Evolutionary conservation across 2,329 filamentous ascomycete species (phyloP).

Genomic region (Pyricularia sp.): DNA sequence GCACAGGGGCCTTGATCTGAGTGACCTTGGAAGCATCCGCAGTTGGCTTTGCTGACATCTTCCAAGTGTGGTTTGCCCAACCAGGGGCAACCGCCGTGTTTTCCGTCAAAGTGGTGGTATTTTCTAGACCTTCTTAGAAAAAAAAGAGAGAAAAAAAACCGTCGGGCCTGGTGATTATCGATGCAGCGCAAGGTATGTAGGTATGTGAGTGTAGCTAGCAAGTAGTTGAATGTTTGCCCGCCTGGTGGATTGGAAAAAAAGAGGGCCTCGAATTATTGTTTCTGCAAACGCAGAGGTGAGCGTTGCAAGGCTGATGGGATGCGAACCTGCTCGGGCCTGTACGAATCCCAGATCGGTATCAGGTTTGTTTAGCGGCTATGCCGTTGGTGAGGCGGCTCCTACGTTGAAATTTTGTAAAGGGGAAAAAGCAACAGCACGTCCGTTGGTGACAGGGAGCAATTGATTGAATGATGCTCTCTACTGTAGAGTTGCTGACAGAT

Average conservation of each 20-base stretch:
- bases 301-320: background rate
- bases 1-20: constrained; percentile 49
- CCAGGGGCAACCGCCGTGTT: background rate
- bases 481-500: background rate
- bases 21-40: constrained; percentile 46
- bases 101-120: background rate
- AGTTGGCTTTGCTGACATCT: constrained; percentile 36
- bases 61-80: background rate
- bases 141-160: too few relatives aligned
- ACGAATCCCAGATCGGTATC: background rate
- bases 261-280: background rate
- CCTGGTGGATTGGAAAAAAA: background rate
- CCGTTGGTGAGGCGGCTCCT: background rate
- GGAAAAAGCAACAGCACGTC: background rate
- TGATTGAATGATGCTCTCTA: background rate
- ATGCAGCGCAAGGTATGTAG: background rate
- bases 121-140: background rate
- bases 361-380: background rate
- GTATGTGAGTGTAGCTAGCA: background rate
- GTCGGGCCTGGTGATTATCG: background rate
- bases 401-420: background rate
- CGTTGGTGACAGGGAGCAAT: background rate
- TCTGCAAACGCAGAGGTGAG: background rate
- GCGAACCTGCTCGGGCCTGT: background rate
- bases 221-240: background rate